Evolutionary conservation across 805 yeast genomes (phyloP), one percentile per base, ranked within the genome.

Genomic region (Yamadazyma scolyti): DNA sequence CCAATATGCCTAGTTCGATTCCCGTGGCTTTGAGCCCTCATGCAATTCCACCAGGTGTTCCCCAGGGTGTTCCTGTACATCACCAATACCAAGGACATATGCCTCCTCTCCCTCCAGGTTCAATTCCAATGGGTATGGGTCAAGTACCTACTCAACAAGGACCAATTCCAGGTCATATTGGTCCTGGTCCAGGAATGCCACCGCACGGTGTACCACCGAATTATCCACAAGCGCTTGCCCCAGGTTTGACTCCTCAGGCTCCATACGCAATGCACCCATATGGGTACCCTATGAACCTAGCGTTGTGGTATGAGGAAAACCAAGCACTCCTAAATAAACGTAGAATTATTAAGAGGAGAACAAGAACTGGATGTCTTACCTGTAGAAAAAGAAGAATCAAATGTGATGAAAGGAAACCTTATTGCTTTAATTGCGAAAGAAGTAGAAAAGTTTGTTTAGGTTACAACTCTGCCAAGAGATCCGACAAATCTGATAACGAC

Each of bases 341-440:
- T 29, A 52, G 74, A 28, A 64, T 68, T 39, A 66, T 75, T 38
- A 71, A 77, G 46, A 61, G 80, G 27, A 62, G 89, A 30, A 82
- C 88, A 2, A 64, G 83, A 46, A 80, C 88, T 0, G 90, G 90
- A 2, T 82, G 89, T 51, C 54, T 79, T 34, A 82, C 89, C 1
- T 82, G 89, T 50, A 66, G 88, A 20, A 72, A 76, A 48, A 58
- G 88, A 39, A 61, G 88, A 26, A 78, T 81, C 47, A 81, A 81
- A 57, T 82, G 89, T 54, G 89, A 82, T 54, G 89, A 82, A 58
- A 54, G 79, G 28, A 80, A 77, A 45, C 87, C 88, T 1, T 64
- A 69, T 34, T 82, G 89, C 50, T 65, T 61, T 44, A 81, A 82
- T 47, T 82, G 89, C 50, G 79, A 75, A 43, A 69, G 80, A 34